Conservation (phyloP, 768 basidiomycete genomes). For the Hysterangium stoloniferum region DNA sequence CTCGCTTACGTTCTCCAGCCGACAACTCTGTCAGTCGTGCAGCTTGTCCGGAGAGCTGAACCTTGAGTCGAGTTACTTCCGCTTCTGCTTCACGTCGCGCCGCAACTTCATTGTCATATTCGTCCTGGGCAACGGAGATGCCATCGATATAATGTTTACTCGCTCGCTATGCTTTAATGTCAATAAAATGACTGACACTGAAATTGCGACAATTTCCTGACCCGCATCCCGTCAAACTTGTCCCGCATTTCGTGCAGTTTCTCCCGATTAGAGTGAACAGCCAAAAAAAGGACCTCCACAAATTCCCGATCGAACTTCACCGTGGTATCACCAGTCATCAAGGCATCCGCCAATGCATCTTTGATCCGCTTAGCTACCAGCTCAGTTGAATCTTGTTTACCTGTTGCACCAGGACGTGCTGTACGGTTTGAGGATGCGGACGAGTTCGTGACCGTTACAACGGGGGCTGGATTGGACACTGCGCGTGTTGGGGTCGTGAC, state of each 20-base stretch:
- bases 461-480: neutral
- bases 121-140: conserved; percentile 84
- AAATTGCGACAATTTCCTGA: conserved; percentile 28
- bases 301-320: conserved; percentile 68
- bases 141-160: conserved; percentile 92
- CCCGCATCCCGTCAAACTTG: conserved; percentile 84
- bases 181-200: conserved; percentile 1
- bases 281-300: conserved; percentile 58
- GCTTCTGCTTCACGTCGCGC: conserved; percentile 86
- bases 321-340: conserved; percentile 49
- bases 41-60: conserved; percentile 84
- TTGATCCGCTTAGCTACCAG: conserved; percentile 36
- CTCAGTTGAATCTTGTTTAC: conserved; percentile 34
- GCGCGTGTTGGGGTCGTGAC: neutral
- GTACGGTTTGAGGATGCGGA: neutral
- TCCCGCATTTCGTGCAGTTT: conserved; percentile 59
- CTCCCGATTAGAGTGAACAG: conserved; percentile 56
- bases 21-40: conserved; percentile 79
- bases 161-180: conserved; percentile 51
- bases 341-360: conserved; percentile 54
- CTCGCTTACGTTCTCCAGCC: conserved; percentile 68
- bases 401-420: neutral
- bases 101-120: conserved; percentile 88
- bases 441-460: neutral
- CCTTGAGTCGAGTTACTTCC: conserved; percentile 78